Evolutionary conservation across 495 filamentous ascomycete genomes (phyloP).

Genomic region (Aspergillus leporis): DNA sequence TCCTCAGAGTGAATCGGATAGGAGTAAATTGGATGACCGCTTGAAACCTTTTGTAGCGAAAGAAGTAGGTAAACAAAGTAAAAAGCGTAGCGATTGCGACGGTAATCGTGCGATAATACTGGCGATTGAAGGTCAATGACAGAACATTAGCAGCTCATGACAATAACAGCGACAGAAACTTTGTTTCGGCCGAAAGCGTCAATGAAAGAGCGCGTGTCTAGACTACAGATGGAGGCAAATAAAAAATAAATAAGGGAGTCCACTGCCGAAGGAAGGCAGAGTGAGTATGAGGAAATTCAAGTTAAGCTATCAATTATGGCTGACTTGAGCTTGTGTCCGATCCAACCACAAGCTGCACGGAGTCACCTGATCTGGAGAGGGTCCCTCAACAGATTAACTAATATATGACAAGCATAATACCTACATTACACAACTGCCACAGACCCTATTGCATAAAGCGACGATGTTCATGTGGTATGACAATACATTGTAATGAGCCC

Average conservation of each 20-base stretch:
- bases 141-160: constrained; percentile 8
- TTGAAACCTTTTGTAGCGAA: neutral
- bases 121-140: constrained; percentile 7
- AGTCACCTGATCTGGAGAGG: constrained; percentile 20
- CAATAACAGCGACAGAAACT: constrained; percentile 1
- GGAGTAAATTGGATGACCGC: neutral
- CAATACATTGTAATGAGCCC: neutral
- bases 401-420: no score
- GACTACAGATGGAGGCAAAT: neutral
- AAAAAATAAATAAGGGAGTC: neutral
- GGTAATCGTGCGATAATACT: neutral
- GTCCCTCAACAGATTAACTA: neutral
- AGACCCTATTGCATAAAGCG: neutral
- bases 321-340: constrained; percentile 13
- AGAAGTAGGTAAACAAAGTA: neutral
- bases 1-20: neutral
- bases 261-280: neutral
- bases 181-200: neutral
- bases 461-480: constrained; percentile 1
- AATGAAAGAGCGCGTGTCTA: neutral
- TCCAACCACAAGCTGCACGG: constrained; percentile 9
- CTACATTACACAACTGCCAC: no score
- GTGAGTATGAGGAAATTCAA: neutral
- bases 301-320: constrained; percentile 3
- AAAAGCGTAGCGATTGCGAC: neutral